Conservation (phyloP, 148 eudicot species). For the Salicornia ramosissima region DNA sequence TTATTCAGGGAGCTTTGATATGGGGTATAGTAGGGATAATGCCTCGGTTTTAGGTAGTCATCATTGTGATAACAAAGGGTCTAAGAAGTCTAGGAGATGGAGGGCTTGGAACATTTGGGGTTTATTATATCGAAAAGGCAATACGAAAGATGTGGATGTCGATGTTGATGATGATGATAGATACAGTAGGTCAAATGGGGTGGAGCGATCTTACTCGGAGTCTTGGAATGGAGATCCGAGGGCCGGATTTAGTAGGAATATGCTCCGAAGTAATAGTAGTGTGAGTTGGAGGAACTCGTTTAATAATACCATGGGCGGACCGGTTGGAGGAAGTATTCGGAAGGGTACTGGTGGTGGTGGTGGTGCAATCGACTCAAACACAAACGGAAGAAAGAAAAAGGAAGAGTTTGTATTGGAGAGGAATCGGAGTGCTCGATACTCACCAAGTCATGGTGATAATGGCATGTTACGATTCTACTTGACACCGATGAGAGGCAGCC, state of each 20-base stretch:
- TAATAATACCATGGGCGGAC: slow-evolving; percentile 25
- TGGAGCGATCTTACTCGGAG: slow-evolving; percentile 69
- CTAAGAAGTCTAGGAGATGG: slow-evolving; percentile 66
- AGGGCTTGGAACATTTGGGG: slow-evolving; percentile 84
- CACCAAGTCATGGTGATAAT: slow-evolving; percentile 49
- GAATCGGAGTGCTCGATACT: slow-evolving; percentile 43
- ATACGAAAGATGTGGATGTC: slow-evolving; percentile 36
- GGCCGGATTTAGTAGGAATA: slow-evolving; percentile 38
- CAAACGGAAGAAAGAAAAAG: slow-evolving; percentile 33
- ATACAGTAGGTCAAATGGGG: slow-evolving; percentile 61
- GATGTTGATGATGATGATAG: slow-evolving; percentile 59
- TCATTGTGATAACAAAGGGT: slow-evolving; percentile 54
- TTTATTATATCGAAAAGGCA: slow-evolving; percentile 51
- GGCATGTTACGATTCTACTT: slow-evolving; percentile 71
- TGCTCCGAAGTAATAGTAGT: slow-evolving; percentile 75
- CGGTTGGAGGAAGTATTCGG: slow-evolving; percentile 52
- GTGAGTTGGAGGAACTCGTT: slow-evolving; percentile 76
- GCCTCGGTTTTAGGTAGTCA: slow-evolving; percentile 39
- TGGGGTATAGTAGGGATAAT: slow-evolving; percentile 61
- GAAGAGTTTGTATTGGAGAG: slow-evolving; percentile 42
- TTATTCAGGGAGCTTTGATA: slow-evolving; percentile 63
- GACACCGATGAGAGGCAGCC: slow-evolving; percentile 67
- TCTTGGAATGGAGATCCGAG: slow-evolving; percentile 68
- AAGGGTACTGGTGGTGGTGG: slow-evolving; percentile 35
- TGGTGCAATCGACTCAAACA: slow-evolving; percentile 33